Percentiles rank a stretch among this genome's conserved stretches.
These are phyloP conservation scores for Endotrypanum monterogeii DNA, from an alignment of 208 protist genomes.

Conservation along the genomic window DNA sequence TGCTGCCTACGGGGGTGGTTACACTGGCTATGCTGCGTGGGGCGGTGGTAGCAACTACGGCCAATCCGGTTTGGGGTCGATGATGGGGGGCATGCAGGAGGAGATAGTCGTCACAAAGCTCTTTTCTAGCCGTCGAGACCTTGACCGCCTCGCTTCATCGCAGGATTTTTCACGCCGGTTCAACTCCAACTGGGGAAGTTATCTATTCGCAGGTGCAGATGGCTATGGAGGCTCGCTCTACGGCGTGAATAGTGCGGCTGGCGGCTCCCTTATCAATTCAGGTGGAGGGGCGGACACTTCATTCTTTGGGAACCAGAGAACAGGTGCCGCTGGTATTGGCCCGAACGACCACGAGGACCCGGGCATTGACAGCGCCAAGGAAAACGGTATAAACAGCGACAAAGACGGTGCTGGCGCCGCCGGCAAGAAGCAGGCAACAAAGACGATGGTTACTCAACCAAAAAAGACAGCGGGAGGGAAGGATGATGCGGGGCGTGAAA, in stretches of 20 bases:
- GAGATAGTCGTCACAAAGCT: constrained; percentile 69
- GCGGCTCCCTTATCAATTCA: constrained; percentile 21
- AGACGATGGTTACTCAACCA: neutral
- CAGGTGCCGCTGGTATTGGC: constrained; percentile 14
- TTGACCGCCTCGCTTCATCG: constrained; percentile 40
- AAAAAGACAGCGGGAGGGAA: neutral
- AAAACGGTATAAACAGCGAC: too few species aligned
- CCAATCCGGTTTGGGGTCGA: constrained; percentile 12
- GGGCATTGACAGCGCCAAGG: too few species aligned
- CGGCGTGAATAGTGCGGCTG: constrained; percentile 11
- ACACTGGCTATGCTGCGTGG: constrained; percentile 22
- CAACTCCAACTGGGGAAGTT: constrained; percentile 53
- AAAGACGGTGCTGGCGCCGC: neutral
- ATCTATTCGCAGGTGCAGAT: constrained; percentile 21
- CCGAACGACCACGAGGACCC: constrained; percentile 13
- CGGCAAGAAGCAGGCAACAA: constrained; percentile 7
- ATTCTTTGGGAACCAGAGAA: constrained; percentile 7
- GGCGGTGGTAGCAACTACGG: constrained; percentile 41
- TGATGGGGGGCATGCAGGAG: constrained; percentile 35
- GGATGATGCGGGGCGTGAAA: too few species aligned
- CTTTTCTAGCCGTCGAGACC: constrained; percentile 73
- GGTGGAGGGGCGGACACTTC: neutral
- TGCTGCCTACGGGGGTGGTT: constrained; percentile 25
- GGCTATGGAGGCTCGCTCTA: constrained; percentile 28
- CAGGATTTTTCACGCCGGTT: constrained; percentile 55